Conservation (phyloP, 306 rosid genomes). For the Gleditsia sinensis region DNA sequence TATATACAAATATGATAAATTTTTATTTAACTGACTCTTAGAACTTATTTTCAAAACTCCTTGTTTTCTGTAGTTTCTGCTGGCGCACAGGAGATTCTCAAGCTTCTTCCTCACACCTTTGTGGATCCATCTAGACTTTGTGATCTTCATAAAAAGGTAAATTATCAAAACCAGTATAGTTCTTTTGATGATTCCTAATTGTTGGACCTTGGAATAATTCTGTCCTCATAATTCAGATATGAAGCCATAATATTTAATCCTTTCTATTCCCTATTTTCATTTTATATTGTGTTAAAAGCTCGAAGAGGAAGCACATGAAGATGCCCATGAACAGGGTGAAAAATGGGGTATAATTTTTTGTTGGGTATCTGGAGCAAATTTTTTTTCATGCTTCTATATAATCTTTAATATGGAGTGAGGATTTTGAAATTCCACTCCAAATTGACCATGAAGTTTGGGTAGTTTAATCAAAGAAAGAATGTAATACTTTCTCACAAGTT, state of each 20-base stretch:
- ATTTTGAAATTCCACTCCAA: background rate
- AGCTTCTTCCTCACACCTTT: slow-evolving; percentile 89
- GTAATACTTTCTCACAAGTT: slow-evolving; percentile 1
- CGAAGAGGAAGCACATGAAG: background rate
- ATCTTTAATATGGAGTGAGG: background rate
- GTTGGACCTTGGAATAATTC: slow-evolving; percentile 7
- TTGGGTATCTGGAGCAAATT: background rate
- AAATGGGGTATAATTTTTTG: background rate
- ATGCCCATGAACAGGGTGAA: background rate
- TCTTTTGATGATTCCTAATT: background rate
- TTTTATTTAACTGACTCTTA: slow-evolving; percentile 18
- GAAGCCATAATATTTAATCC: background rate
- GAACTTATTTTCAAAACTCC: slow-evolving; percentile 17
- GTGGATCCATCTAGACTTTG: slow-evolving; percentile 73
- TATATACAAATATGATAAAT: background rate
- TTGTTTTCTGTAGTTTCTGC: slow-evolving; percentile 66
- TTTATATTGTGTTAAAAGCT: background rate
- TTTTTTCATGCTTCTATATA: background rate
- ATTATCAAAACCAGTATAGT: background rate
- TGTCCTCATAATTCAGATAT: background rate
- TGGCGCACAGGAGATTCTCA: slow-evolving; percentile 90
- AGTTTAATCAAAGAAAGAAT: background rate
- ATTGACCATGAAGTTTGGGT: background rate
- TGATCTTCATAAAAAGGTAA: slow-evolving; percentile 60
- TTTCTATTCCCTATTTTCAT: background rate